A percentile compares a stretch with the other conserved stretches of the same genome.
Evolutionary conservation across 495 filamentous ascomycete genomes (phyloP).

Genomic region (Extremus antarcticus): DNA sequence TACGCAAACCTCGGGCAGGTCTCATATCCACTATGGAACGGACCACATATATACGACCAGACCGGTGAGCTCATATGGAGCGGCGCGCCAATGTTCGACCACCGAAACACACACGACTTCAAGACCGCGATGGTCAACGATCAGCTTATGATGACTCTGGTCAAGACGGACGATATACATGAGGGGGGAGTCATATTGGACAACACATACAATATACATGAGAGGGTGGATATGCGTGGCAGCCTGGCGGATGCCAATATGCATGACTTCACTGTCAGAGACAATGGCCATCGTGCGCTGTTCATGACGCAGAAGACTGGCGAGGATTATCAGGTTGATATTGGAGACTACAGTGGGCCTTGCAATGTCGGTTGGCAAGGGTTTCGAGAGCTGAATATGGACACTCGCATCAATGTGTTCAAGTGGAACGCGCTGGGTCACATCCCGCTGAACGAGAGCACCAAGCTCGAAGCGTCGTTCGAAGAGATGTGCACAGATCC

Average conservation of each 20-base stretch:
- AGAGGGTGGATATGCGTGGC: background rate
- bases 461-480: background rate
- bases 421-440: background rate
- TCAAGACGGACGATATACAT: background rate
- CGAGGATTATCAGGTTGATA: background rate
- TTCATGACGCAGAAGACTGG: background rate
- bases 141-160: background rate
- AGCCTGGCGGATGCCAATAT: background rate
- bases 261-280: background rate
- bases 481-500: background rate
- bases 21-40: background rate
- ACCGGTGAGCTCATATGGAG: background rate
- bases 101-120: background rate
- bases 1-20: background rate
- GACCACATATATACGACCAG: background rate
- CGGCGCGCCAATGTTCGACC: background rate
- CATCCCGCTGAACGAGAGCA: background rate
- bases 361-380: constrained; percentile 1
- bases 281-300: background rate
- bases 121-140: background rate
- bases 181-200: background rate
- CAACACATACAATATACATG: background rate
- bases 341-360: background rate
- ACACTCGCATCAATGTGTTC: background rate
- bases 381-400: background rate